Conservation (phyloP, 208 protist genomes). For the Endotrypanum monterogeii region DNA sequence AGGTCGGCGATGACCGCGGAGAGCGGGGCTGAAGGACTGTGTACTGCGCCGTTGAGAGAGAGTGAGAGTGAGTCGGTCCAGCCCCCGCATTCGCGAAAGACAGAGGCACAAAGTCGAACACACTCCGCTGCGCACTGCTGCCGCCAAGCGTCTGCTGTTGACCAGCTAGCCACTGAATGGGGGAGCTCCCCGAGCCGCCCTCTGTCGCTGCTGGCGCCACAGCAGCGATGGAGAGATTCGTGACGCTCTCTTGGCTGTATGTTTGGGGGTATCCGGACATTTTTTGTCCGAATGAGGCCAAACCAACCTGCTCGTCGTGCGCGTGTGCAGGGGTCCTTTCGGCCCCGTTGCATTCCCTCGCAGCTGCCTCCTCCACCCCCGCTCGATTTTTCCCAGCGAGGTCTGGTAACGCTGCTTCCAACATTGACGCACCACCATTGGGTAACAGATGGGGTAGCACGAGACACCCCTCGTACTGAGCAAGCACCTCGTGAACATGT, state of each 20-base stretch:
- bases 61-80: not conserved
- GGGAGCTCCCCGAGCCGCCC: not conserved
- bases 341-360: not conserved
- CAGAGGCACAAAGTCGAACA: slow-evolving; percentile 17
- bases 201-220: too few relatives aligned
- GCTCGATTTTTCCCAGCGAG: not conserved
- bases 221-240: not conserved
- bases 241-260: not conserved
- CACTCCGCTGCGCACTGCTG: not conserved
- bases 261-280: not conserved
- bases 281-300: not conserved
- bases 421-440: not conserved
- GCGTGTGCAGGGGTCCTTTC: not conserved
- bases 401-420: not conserved
- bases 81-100: slow-evolving; percentile 4
- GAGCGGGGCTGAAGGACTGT: not conserved
- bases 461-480: slow-evolving; percentile 23
- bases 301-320: not conserved
- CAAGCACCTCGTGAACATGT: slow-evolving; percentile 5
- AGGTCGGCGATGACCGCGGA: not conserved
- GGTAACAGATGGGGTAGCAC: slow-evolving; percentile 31
- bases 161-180: not conserved
- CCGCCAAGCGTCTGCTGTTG: not conserved
- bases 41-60: not conserved
- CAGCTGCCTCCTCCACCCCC: not conserved